Conservation (phyloP, 2,329 filamentous ascomycete genomes). For the Macrophomina pseudophaseolina region DNA sequence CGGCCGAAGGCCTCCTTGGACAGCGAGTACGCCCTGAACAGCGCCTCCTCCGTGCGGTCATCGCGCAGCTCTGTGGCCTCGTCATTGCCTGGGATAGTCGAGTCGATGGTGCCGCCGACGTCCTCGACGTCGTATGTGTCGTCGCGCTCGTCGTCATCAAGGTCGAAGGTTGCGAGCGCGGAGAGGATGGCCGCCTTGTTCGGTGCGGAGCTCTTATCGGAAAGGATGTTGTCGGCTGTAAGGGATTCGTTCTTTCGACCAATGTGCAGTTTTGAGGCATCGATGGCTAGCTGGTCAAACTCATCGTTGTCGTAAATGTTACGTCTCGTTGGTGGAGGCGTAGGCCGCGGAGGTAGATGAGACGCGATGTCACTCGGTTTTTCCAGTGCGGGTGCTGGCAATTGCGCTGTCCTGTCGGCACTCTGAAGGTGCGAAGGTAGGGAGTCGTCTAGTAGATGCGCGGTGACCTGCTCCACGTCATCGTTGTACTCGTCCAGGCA, state of each 20-base stretch:
- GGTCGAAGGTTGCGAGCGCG: constrained; percentile 86
- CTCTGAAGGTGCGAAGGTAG: constrained; percentile 70
- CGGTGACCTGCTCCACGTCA: constrained; percentile 77
- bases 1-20: constrained; percentile 71
- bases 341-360: constrained; percentile 63
- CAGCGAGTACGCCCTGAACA: constrained; percentile 75
- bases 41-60: constrained; percentile 68
- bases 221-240: constrained; percentile 74
- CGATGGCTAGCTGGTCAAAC: constrained; percentile 71
- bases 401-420: constrained; percentile 67
- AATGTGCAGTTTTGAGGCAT: constrained; percentile 73
- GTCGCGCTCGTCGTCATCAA: constrained; percentile 93
- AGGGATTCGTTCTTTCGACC: constrained; percentile 70
- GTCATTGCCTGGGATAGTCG: constrained; percentile 54
- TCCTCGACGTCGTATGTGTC: constrained; percentile 95
- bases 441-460: constrained; percentile 79
- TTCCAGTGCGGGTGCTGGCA: constrained; percentile 48
- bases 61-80: constrained; percentile 62
- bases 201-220: constrained; percentile 67
- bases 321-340: constrained; percentile 56
- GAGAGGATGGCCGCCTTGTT: constrained; percentile 87
- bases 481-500: constrained; percentile 80
- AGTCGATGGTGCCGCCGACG: constrained; percentile 86
- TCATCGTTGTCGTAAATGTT: constrained; percentile 84
- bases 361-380: constrained; percentile 29